A percentile compares a stretch with the other conserved stretches of the same genome.
Conservation (phyloP, 371 early-diverging fungal genomes). For the Mucor indicus region DNA sequence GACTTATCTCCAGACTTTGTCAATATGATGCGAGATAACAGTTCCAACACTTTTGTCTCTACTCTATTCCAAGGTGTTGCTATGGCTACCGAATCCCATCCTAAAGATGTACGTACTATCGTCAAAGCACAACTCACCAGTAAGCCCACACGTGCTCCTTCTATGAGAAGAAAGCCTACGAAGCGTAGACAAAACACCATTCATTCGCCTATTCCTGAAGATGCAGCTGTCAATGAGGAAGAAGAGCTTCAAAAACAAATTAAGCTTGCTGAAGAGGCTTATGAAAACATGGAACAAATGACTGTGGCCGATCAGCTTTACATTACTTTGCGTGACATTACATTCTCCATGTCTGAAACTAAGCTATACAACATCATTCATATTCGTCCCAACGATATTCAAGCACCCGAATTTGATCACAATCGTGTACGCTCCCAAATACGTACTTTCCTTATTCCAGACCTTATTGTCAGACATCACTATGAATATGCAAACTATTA, state of each 20-base stretch:
- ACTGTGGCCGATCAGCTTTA: conserved; percentile 64
- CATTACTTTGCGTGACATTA: conserved; percentile 60
- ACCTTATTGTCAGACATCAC: conserved; percentile 49
- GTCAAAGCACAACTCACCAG: conserved; percentile 51
- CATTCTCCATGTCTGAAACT: conserved; percentile 69
- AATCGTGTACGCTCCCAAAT: conserved; percentile 59
- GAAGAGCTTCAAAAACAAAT: conserved; percentile 26
- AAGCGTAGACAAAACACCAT: conserved; percentile 20
- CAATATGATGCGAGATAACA: conserved; percentile 66
- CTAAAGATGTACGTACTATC: conserved; percentile 62
- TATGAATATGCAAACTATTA: conserved; percentile 58
- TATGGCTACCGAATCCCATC: conserved; percentile 82
- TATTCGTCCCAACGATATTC: conserved; percentile 68
- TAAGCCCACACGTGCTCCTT: conserved; percentile 72
- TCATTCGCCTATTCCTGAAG: conserved; percentile 8
- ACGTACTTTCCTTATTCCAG: conserved; percentile 54
- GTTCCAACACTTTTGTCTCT: conserved; percentile 77
- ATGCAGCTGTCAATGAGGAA: conserved; percentile 5
- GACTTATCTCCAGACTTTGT: conserved; percentile 81
- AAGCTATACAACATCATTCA: conserved; percentile 81
- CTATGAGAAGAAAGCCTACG: conserved; percentile 50
- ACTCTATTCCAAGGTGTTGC: conserved; percentile 77
- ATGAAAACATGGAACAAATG: conserved; percentile 43
- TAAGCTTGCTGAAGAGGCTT: conserved; percentile 42
- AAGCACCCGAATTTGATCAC: conserved; percentile 46